A percentile compares a stretch with the other conserved stretches of the same genome.
These are phyloP conservation scores for Ampelocalamus luodianensis DNA, from an alignment of 176 grass and related monocot species.

Conservation along the genomic window DNA sequence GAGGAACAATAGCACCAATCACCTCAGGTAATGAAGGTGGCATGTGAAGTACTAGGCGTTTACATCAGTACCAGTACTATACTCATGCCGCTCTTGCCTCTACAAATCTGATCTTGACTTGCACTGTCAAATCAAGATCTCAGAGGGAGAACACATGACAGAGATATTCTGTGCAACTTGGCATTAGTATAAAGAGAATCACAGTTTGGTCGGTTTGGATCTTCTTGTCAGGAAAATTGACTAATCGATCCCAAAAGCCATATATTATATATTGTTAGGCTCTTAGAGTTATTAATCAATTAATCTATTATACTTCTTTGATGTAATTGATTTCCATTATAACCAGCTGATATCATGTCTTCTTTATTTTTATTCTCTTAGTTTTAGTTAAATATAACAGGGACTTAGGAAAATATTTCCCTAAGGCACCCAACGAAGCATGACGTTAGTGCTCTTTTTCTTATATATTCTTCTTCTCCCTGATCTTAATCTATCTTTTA, in stretches of 20 bases:
- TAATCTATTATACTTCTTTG: neutral
- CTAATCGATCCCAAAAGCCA: neutral
- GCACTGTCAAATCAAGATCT: slow-evolving; percentile 33
- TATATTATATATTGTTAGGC: neutral
- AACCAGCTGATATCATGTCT: neutral
- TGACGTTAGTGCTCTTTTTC: no score
- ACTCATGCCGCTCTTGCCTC: slow-evolving; percentile 10
- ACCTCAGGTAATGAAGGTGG: slow-evolving; percentile 14
- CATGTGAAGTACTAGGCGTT: slow-evolving; percentile 33
- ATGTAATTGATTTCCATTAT: neutral
- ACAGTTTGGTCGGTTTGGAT: slow-evolving; percentile 51
- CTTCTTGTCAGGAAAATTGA: slow-evolving; percentile 6
- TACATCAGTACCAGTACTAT: slow-evolving; percentile 1
- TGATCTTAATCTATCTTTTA: no score
- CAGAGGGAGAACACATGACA: slow-evolving; percentile 11
- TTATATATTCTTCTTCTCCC: no score
- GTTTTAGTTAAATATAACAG: neutral
- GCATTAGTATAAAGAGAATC: neutral
- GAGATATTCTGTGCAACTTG: slow-evolving; percentile 32
- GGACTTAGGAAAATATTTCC: neutral
- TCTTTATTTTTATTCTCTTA: neutral
- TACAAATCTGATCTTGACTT: slow-evolving; percentile 41
- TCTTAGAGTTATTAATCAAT: neutral
- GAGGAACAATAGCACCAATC: slow-evolving; percentile 9
- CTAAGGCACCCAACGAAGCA: no score